These are phyloP conservation scores for Avena sativa DNA, from an alignment of 176 grass and related monocot species.

Conservation along the genomic window DNA sequence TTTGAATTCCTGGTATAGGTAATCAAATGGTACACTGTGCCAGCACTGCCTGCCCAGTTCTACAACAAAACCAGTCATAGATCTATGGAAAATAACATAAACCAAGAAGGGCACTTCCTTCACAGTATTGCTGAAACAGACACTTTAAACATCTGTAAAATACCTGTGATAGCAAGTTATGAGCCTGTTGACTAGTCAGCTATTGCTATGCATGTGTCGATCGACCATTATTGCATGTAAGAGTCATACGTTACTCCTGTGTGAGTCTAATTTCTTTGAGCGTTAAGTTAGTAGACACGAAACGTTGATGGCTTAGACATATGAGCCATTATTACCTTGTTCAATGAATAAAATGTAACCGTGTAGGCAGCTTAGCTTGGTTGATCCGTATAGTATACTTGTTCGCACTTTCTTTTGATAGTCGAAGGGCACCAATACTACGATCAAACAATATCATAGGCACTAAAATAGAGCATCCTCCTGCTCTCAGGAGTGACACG, in stretches of 20 bases:
- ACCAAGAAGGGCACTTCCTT: not conserved
- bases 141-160: conserved; percentile 5
- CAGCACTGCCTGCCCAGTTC: not conserved
- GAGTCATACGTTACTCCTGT: too few species aligned
- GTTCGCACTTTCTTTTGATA: not conserved
- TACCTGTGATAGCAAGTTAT: not conserved
- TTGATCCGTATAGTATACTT: not conserved
- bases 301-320: not conserved
- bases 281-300: not conserved
- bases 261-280: not conserved
- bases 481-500: too few species aligned
- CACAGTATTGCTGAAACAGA: not conserved
- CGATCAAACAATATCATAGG: not conserved
- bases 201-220: not conserved
- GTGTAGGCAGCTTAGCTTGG: not conserved
- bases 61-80: not conserved
- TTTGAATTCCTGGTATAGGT: not conserved
- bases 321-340: not conserved
- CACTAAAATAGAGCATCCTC: too few species aligned
- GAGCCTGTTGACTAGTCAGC: not conserved
- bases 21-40: not conserved
- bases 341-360: not conserved
- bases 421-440: not conserved
- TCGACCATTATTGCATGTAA: conserved; percentile 27
- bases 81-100: not conserved